Evolutionary conservation across 805 yeast species (phyloP), one percentile per base, ranked within the genome.

Genomic region (Maudiozyma barnettii): DNA sequence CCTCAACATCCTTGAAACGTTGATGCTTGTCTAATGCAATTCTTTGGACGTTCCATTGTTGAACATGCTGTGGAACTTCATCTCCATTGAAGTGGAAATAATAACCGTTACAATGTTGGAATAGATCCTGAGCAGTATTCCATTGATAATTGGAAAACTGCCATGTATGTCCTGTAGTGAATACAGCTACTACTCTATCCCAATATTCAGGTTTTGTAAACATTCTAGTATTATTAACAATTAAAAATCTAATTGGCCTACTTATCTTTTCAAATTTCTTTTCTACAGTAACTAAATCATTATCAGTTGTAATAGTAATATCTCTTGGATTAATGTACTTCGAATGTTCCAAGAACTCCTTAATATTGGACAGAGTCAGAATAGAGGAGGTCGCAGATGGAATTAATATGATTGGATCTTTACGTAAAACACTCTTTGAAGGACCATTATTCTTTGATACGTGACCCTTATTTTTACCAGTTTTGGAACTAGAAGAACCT

Each of bases 161-260:
- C 99, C 99, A 93, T 46, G 82, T 74, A 69, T 93, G 99, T 12
- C 99, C 99, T 10, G 97, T 91, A 16, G 96, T 91, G 69, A 93
- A 83, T 36, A 93, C 85, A 0, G 95, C 97, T 43, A 91, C 86
- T 1, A 93, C 97, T 49, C 99, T 77, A 60, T 88, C 95, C 99
- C 99, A 93, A 67, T 93, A 88, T 64, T 93, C 98, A 3, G 96
- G 95, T 63, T 90, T 91, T 21, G 85, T 82, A 67, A 84, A 84
- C 67, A 81, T 77, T 46, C 89, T 95, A 5, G 89, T 88, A 48
- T 86, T 84, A 61, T 87, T 95, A 30, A 90, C 97, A 47, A 93
- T 84, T 55, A 89, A 51, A 49, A 65, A 64, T 45, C 61, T 61
- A 19, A 64, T 44, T 13, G 68, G 66, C 45, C 51, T 62, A 14